Conservation (phyloP, 352 stramenopile species). For the Globisporangium spinosum region DNA sequence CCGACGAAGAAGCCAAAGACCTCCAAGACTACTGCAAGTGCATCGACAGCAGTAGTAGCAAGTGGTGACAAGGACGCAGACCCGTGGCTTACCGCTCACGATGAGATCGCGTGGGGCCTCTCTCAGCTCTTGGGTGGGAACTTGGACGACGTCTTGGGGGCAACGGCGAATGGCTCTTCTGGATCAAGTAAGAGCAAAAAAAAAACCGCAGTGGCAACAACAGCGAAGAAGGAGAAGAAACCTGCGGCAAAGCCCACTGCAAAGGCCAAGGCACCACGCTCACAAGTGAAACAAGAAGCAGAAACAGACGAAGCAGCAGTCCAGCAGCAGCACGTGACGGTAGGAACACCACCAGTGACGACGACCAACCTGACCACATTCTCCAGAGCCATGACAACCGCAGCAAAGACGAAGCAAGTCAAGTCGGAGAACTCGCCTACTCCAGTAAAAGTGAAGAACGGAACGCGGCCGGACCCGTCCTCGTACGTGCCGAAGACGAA, state of each 20-base stretch:
- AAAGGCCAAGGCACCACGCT: neutral
- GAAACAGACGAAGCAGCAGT: no score
- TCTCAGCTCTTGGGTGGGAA: neutral
- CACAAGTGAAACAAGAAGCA: constrained; percentile 3
- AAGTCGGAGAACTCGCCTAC: neutral
- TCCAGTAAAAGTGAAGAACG: neutral
- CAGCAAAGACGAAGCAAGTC: neutral
- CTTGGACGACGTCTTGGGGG: neutral
- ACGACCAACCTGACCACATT: no score
- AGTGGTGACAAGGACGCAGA: neutral
- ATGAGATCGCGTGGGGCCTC: constrained; percentile 6
- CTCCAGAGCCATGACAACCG: no score
- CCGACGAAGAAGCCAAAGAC: constrained; percentile 1
- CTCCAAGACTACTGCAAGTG: neutral
- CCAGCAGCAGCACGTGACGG: no score
- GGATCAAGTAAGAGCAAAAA: neutral
- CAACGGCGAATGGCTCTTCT: neutral
- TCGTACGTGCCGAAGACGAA: constrained; percentile 7
- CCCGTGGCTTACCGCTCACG: constrained; percentile 13
- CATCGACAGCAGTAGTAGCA: neutral
- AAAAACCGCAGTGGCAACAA: neutral
- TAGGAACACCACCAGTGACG: no score
- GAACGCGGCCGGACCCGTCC: neutral
- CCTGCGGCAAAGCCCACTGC: neutral
- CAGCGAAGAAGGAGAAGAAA: no score